Base-by-base conservation (phyloP, 2,329 filamentous ascomycete species). In the Diaporthe citriasiana region DNA sequence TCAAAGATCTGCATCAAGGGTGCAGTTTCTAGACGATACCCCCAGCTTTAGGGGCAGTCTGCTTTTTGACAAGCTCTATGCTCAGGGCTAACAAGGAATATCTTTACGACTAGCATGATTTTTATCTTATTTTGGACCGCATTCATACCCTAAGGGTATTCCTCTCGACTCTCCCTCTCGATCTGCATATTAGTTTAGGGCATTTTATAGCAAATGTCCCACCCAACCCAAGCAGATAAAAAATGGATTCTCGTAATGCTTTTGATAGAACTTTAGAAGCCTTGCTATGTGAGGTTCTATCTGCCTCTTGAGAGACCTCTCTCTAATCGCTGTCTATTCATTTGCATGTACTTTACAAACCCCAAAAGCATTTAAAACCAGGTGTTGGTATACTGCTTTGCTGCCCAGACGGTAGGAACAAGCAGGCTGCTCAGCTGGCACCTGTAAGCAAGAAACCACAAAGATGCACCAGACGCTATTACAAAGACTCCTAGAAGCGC, bases 11-110 rank as follows among this genome's bases (percentile, higher is more conserved):
- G 10, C 15, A 9, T 63, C 27, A 40, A 13, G 8, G 38, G 1
- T 7, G 0, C 3, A 9, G 0, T 13, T 13, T 5, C 6, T 4
- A 17, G 5, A 63, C 4, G 1, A n/a, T 47, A 10, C 59, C 3
- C 25, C 19, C 7, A 17, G 25, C 4, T n/a, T 22, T 0, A 12
- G 25, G 7, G 3, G 17, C 17, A n/a, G 59, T 63, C 40, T 9
- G 5, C 17, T 15, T 33, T 22, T 25, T 33, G 10, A 42, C 6
- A 22, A 45, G 38, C 25, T 30, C 1, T 0, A 22, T 33, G 19
- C 59, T 1, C 4, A 9, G 2, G 9, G 40, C n/a, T 27, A 6
- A 30, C 33, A 12, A 22, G 4, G 6, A 30, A 33, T 13, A 30
- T 15, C 5, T 19, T 13, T 47, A 15, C 10, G 25, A 22, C 40